phyloP scores from a whole-genome alignment of 2,329 filamentous ascomycete species.

The Neonectria sp. region DNA sequence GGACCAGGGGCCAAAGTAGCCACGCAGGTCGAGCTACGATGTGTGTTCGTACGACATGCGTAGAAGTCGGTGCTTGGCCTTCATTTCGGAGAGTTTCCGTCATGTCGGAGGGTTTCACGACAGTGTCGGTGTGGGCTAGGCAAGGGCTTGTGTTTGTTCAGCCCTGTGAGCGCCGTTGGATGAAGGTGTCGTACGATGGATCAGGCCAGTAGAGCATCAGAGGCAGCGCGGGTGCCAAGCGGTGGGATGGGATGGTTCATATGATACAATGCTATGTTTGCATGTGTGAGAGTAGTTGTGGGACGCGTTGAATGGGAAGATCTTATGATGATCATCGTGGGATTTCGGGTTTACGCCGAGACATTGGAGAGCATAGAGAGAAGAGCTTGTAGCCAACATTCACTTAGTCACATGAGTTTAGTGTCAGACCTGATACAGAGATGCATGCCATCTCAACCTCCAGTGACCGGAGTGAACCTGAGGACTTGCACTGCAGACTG shows the following conservation, averaged over 20 bases:
- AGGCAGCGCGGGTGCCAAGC: constrained; percentile 28
- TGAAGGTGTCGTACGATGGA: constrained; percentile 30
- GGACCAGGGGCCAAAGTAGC: not conserved
- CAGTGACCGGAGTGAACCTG: no score
- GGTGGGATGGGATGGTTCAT: constrained; percentile 22
- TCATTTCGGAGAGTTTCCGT: constrained; percentile 4
- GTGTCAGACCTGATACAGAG: not conserved
- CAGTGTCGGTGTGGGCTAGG: not conserved
- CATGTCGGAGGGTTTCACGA: constrained; percentile 1
- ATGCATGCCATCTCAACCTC: not conserved
- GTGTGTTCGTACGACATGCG: not conserved
- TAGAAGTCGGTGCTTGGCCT: not conserved
- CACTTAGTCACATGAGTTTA: not conserved
- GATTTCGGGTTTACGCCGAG: not conserved
- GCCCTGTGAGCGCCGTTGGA: not conserved
- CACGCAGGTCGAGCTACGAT: not conserved
- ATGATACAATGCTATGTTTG: not conserved
- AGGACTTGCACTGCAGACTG: not conserved
- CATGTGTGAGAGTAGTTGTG: constrained; percentile 2
- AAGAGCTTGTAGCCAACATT: not conserved
- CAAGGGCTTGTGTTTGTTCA: not conserved
- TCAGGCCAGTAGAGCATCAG: constrained; percentile 4
- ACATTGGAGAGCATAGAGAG: not conserved
- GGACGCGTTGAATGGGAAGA: not conserved
- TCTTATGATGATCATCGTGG: constrained; percentile 7